These are phyloP conservation scores for Cornus florida DNA, from an alignment of 148 eudicot genomes.

Conservation along the genomic window DNA sequence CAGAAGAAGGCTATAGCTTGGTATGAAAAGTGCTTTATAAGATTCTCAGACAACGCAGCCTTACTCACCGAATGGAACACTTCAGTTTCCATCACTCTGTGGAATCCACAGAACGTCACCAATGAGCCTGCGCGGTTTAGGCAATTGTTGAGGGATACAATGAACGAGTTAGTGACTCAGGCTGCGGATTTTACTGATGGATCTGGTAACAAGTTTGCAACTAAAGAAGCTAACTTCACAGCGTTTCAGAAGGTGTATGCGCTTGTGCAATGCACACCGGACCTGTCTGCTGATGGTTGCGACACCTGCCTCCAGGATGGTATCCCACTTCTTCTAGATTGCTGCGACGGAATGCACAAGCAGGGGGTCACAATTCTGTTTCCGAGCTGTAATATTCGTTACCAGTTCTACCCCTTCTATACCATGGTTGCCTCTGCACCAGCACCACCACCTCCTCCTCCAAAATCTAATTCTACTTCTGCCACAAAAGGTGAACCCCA, in stretches of 20 bases:
- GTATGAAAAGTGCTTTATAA: too few species aligned
- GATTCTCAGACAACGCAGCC: too few species aligned
- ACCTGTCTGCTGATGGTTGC: slow-evolving; percentile 23
- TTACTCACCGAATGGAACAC: too few species aligned
- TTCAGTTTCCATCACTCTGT: too few species aligned
- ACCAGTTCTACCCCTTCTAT: slow-evolving; percentile 31
- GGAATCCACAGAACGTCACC: neutral
- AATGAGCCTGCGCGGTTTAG: slow-evolving; percentile 1
- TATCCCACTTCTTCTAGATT: neutral
- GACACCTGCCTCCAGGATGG: slow-evolving; percentile 15
- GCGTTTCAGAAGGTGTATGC: slow-evolving; percentile 13
- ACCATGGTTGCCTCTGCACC: neutral
- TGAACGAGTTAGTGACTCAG: slow-evolving; percentile 8
- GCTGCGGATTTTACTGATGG: neutral
- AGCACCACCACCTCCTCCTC: neutral
- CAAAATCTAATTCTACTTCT: too few species aligned
- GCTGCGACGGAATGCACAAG: neutral
- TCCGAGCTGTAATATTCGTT: slow-evolving; percentile 16
- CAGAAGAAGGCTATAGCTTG: too few species aligned
- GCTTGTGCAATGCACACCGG: slow-evolving; percentile 42
- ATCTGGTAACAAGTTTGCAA: slow-evolving; percentile 18
- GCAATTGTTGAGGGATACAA: neutral
- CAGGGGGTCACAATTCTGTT: slow-evolving; percentile 15
- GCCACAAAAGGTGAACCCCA: too few species aligned
- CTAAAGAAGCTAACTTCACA: neutral